Evolutionary conservation across 108 stramenopile genomes (phyloP).

Genomic region (Nitzschia sp.): DNA sequence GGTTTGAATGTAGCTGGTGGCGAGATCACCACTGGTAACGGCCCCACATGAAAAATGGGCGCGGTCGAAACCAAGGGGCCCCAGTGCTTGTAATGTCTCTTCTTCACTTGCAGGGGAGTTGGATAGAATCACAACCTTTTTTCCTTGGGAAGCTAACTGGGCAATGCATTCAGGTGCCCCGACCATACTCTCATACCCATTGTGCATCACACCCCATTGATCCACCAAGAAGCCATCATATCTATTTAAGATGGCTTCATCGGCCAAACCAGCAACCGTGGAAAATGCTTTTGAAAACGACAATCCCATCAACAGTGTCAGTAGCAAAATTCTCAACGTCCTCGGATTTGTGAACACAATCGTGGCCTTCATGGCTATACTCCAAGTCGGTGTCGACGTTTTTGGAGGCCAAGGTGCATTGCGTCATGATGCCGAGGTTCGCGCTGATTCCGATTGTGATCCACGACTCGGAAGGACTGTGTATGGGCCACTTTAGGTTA

Average conservation of each 20-base stretch:
- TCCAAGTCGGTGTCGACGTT: too few species aligned
- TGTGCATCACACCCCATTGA: slow-evolving; percentile 91
- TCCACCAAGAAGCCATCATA: slow-evolving; percentile 90
- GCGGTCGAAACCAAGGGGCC: slow-evolving; percentile 65
- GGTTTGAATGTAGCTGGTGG: slow-evolving; percentile 43
- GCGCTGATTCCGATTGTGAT: too few species aligned
- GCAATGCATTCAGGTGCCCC: slow-evolving; percentile 68
- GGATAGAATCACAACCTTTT: slow-evolving; percentile 81
- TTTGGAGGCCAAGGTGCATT: too few species aligned
- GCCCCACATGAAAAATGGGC: slow-evolving; percentile 61
- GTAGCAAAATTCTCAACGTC: too few species aligned
- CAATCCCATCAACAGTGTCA: neutral
- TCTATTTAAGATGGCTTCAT: slow-evolving; percentile 19
- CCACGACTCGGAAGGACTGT: too few species aligned
- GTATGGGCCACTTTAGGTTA: neutral
- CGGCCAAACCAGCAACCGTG: neutral
- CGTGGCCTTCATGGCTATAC: too few species aligned
- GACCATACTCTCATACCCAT: slow-evolving; percentile 62
- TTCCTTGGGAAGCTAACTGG: slow-evolving; percentile 39
- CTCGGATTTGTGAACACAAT: too few species aligned
- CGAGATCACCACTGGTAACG: slow-evolving; percentile 83
- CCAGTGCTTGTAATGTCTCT: slow-evolving; percentile 53
- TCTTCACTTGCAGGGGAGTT: slow-evolving; percentile 72
- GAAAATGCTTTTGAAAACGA: neutral
- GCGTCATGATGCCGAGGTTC: too few species aligned